Base-by-base conservation (phyloP, 2,329 filamentous ascomycete genomes). In the Apiospora rasikravindrae region DNA sequence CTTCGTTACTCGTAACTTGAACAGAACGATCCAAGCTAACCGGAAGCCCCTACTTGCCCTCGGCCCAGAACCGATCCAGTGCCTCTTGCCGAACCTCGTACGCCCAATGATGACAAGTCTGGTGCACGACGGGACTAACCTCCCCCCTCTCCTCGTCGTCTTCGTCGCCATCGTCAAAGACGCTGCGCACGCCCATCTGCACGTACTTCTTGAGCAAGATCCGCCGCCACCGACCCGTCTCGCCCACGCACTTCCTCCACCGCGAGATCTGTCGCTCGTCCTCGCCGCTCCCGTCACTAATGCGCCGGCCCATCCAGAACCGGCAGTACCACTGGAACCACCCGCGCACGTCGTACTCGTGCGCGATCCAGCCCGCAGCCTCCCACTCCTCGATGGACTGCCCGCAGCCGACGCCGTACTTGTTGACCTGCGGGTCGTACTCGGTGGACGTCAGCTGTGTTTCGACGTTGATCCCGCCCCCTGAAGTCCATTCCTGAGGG, bases 311-410 rank as follows among this genome's bases (percentile, higher is more conserved):
- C 29, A 80, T 81, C 78, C 84, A 88, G 77, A 88, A 88, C 0
- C 86, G 83, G 68, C 83, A 84, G 76, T 88, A 89, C 87, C 87
- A 89, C 76, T 89, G 87, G 74, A 88, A 88, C 87, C 86, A 89
- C 7, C 87, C 87, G 66, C 88, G 77, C 1, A 88, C 84, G 76
- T 89, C 87, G 70, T 84, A 83, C 33, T 82, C 81, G 73, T 88
- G 87, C n/a, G 82, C 81, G 67, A 89, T 88, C 87, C 87, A 89
- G 0, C 88, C 87, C 4, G 82, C 82, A 0, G 84, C 85, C 75
- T 89, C 87, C 87, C 87, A 89, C 73, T 87, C 83, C 75, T 88
- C 86, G 64, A 88, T 88, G 22, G 79, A 83, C 78, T 89, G 87
- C 5, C 87, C 87, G 74, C 86, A 88, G 3, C 83, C 75, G 3